These are phyloP conservation scores for Thelonectria olida DNA, from an alignment of 2,329 filamentous ascomycete species.

Conservation along the genomic window DNA sequence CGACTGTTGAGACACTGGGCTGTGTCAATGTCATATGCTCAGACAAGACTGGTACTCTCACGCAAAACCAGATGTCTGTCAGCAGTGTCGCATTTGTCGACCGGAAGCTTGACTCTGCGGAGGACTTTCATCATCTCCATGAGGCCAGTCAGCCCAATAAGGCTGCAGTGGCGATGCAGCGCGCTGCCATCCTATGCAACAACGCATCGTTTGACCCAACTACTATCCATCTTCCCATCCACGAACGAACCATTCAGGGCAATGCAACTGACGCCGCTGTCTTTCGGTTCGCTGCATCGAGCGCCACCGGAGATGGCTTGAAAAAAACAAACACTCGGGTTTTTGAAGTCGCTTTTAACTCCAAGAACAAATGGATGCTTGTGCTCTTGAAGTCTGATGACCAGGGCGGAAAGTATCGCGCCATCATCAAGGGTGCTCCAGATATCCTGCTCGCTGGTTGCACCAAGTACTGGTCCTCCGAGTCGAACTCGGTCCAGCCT, in stretches of 20 bases:
- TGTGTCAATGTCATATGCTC: conserved; percentile 56
- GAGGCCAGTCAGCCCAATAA: conserved; percentile 6
- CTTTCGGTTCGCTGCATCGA: conserved; percentile 49
- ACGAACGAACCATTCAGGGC: conserved; percentile 48
- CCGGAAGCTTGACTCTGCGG: conserved; percentile 5
- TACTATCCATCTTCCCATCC: conserved; percentile 45
- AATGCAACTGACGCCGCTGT: conserved; percentile 56
- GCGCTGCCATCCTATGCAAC: conserved; percentile 47
- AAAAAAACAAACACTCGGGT: conserved; percentile 36
- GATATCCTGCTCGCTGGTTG: conserved; percentile 56
- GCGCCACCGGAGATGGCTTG: conserved; percentile 29
- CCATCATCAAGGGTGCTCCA: conserved; percentile 63
- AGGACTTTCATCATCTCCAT: conserved; percentile 33
- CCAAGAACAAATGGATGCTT: conserved; percentile 62
- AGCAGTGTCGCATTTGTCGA: conserved; percentile 50
- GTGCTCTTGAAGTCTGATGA: conserved; percentile 40
- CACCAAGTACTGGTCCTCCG: conserved; percentile 47
- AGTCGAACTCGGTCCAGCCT: conserved; percentile 43
- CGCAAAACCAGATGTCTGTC: conserved; percentile 56
- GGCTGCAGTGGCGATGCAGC: too few relatives aligned
- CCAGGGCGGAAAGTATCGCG: conserved; percentile 44
- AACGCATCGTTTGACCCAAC: conserved; percentile 53
- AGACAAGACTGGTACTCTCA: conserved; percentile 54
- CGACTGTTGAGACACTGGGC: conserved; percentile 54
- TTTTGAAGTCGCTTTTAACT: conserved; percentile 59